A percentile compares a stretch with the other conserved stretches of the same genome.
Evolutionary conservation across 192 early-diverging fungal genomes (phyloP).

Genomic region (Pecoramyces ruminantium): DNA sequence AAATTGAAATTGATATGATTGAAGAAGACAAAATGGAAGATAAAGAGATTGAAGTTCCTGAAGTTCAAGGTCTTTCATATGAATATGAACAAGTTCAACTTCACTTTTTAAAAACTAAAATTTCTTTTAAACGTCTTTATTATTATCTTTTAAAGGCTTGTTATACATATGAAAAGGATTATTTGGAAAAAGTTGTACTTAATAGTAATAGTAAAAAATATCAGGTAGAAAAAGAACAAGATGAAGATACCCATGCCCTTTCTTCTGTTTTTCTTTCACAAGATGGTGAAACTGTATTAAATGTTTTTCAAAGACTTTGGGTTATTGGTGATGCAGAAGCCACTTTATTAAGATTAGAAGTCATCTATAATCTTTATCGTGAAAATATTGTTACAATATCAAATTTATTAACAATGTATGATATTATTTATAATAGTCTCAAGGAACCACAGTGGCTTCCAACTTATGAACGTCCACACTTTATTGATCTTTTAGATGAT

Average conservation of each 20-base stretch:
- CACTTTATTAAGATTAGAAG: slow-evolving; percentile 16
- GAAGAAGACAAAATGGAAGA: neutral
- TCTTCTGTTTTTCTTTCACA: slow-evolving; percentile 10
- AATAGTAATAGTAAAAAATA: neutral
- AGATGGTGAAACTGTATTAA: slow-evolving; percentile 18
- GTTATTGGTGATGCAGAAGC: slow-evolving; percentile 19
- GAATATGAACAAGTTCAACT: neutral
- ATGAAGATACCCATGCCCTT: neutral
- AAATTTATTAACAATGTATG: slow-evolving; percentile 13
- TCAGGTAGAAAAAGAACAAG: slow-evolving; percentile 5
- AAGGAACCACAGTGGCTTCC: slow-evolving; percentile 3
- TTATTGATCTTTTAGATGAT: slow-evolving; percentile 19
- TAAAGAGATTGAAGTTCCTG: neutral
- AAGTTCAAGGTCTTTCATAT: neutral
- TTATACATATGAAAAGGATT: slow-evolving; percentile 20
- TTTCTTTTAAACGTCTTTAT: slow-evolving; percentile 6
- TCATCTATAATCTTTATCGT: slow-evolving; percentile 18
- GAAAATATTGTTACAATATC: slow-evolving; percentile 11
- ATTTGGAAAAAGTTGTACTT: slow-evolving; percentile 5
- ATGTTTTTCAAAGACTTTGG: slow-evolving; percentile 15
- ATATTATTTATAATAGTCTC: slow-evolving; percentile 6
- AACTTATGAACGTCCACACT: slow-evolving; percentile 10
- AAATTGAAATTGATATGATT: slow-evolving; percentile 18
- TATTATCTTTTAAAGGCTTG: slow-evolving; percentile 17
- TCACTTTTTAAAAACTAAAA: neutral